These are phyloP conservation scores for Endotrypanum monterogeii DNA, from an alignment of 208 protist genomes.

Conservation along the genomic window DNA sequence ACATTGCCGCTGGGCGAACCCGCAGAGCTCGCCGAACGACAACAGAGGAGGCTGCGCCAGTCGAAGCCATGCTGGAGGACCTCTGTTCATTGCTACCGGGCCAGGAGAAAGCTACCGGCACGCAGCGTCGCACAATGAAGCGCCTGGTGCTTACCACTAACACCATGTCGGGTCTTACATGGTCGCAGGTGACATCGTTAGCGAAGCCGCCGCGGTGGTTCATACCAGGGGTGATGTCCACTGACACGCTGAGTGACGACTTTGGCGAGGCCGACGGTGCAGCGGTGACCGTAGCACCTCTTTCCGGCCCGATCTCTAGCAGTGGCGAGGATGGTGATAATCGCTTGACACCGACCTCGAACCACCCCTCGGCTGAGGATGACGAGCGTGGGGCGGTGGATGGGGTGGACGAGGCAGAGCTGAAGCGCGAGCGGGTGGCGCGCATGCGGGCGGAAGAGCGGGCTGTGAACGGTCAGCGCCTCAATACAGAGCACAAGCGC, in stretches of 20 bases:
- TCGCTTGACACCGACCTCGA: not conserved
- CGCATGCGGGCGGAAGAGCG: constrained; percentile 62
- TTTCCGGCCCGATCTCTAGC: not conserved
- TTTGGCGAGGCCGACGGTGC: not conserved
- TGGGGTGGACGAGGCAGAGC: constrained; percentile 32
- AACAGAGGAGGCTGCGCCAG: constrained; percentile 49
- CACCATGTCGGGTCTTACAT: constrained; percentile 55
- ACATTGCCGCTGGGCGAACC: constrained; percentile 61
- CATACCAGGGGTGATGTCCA: constrained; percentile 40
- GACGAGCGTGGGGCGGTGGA: constrained; percentile 15
- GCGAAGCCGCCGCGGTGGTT: constrained; percentile 80
- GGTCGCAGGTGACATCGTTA: constrained; percentile 33
- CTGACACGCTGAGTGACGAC: not conserved
- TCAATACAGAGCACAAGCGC: constrained; percentile 77
- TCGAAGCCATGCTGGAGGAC: constrained; percentile 60
- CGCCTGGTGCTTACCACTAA: constrained; percentile 68
- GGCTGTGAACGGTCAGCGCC: constrained; percentile 65
- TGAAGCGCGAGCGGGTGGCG: constrained; percentile 43
- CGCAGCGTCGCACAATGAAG: constrained; percentile 46
- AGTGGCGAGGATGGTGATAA: not conserved
- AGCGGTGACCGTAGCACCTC: not conserved
- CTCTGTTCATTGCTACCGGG: constrained; percentile 55
- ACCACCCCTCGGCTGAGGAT: not conserved
- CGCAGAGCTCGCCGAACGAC: constrained; percentile 43
- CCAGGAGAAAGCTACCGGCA: constrained; percentile 15